phyloP scores from a whole-genome alignment of 495 filamentous ascomycete genomes.

The Daldinia childiae region DNA sequence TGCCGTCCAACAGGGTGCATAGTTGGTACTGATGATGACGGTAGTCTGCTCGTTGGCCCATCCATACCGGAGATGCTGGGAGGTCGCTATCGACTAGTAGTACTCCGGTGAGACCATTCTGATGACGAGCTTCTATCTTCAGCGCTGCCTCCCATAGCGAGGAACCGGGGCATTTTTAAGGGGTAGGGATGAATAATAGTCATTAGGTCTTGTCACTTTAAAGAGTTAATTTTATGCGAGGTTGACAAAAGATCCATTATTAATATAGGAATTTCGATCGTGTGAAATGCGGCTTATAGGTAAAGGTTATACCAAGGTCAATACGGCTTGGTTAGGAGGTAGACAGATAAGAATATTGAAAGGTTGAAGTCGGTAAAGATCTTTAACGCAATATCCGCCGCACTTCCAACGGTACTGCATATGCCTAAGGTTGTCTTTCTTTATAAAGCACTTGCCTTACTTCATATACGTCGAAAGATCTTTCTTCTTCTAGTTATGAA shows the following conservation, averaged over 20 bases:
- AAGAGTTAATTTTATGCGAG: slow-evolving; percentile 4
- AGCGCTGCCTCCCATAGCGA: slow-evolving; percentile 24
- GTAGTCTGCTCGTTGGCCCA: slow-evolving; percentile 37
- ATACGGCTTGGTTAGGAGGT: slow-evolving; percentile 4
- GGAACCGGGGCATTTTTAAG: slow-evolving; percentile 1
- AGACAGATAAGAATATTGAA: slow-evolving; percentile 3
- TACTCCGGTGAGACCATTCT: slow-evolving; percentile 30
- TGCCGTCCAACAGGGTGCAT: slow-evolving; percentile 7
- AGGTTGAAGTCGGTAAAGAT: slow-evolving; percentile 7
- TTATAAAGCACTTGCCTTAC: slow-evolving; percentile 24
- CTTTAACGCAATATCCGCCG: background rate
- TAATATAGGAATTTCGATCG: slow-evolving; percentile 8
- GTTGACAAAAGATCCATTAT: slow-evolving; percentile 32
- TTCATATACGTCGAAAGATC: background rate
- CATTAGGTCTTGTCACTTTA: slow-evolving; percentile 4
- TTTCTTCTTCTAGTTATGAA: too few relatives aligned
- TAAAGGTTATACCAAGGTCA: slow-evolving; percentile 12
- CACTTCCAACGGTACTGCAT: background rate
- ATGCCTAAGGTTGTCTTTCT: background rate
- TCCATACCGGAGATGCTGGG: slow-evolving; percentile 43
- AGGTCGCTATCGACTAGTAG: slow-evolving; percentile 31
- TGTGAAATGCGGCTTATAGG: slow-evolving; percentile 27
- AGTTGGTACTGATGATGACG: slow-evolving; percentile 30
- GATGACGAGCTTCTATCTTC: slow-evolving; percentile 35
- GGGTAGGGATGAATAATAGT: background rate